Base-by-base conservation (phyloP, 768 basidiomycete species). In the Boletus eberwhitei region DNA sequence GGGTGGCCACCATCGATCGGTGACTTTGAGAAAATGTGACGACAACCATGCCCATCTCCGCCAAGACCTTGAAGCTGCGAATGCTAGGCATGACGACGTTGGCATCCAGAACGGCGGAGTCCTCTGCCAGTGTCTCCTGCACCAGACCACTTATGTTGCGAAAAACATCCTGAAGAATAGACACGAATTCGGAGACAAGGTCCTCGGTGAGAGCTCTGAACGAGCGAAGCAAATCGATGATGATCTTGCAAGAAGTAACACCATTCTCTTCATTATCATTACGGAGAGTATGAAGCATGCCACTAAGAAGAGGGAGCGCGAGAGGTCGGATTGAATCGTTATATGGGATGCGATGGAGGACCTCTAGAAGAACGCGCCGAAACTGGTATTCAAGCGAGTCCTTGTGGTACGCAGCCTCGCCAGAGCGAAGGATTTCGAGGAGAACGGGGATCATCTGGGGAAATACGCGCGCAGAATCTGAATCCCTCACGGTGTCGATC, bases 191-290 rank as follows among this genome's bases (percentile, higher is more conserved):
- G 36, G 82, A 73, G 44, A 93, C 78, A 48, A 84, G 79, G 9
- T 90, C 85, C 59, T 92, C 91, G 16, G 83, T 82, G 45, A 88
- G 73, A 11, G 80, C 72, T 63, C 88, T 83, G 68, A 88, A 90
- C 48, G 80, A 83, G 46, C 96, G 84, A 64, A 90, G 82, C 21
- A 94, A 78, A 73, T 99, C 96, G 54, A 93, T 87, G 64, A 97
- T 79, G 52, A 86, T 88, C 74, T 98, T 98, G 79, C 94, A 92
- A 52, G 88, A 89, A 2, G 86, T 80, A 32, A 88, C 80, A 3
- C 91, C 97, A 65, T 94, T 95, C 68, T 99, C 97, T 73, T 99
- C 97, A 68, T 97, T 98, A 75, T 99, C 97, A 60, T 82, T 76
- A 24, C 88, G 86, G 31, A 98, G 78, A 49, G 93, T 77, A 58